phyloP scores from a whole-genome alignment of 768 basidiomycete genomes.

The Lactarius psammicola region DNA sequence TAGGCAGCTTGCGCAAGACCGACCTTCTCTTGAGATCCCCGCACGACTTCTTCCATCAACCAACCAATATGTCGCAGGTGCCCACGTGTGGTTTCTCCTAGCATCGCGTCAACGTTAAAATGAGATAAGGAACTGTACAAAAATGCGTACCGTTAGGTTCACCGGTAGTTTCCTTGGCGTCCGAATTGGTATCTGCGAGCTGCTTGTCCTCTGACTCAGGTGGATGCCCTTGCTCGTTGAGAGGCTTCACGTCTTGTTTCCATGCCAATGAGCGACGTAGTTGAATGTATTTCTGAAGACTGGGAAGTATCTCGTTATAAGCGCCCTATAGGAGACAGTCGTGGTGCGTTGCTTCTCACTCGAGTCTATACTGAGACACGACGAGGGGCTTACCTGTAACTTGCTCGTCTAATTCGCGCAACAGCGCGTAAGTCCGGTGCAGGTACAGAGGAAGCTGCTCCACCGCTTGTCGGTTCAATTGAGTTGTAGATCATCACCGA shows the following conservation, averaged over 20 bases:
- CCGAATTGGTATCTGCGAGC: not conserved
- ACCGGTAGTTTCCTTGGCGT: not conserved
- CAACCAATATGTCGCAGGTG: conserved; percentile 23
- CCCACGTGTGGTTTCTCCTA: conserved; percentile 8
- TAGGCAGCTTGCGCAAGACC: conserved; percentile 29
- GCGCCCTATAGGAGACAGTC: conserved; percentile 9
- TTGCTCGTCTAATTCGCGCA: conserved; percentile 27
- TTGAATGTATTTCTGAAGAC: conserved; percentile 21
- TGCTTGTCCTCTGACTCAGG: conserved; percentile 2
- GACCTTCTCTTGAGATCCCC: conserved; percentile 29
- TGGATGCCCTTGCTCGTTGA: not conserved
- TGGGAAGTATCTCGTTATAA: conserved; percentile 22
- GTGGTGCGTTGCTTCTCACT: not conserved
- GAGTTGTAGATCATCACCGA: not conserved
- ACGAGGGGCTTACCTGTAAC: conserved; percentile 15
- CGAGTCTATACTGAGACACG: not conserved
- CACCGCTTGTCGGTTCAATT: conserved; percentile 14
- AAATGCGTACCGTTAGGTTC: not conserved
- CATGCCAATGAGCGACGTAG: conserved; percentile 17
- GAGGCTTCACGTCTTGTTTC: not conserved
- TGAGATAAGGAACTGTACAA: not conserved
- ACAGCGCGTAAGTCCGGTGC: conserved; percentile 26
- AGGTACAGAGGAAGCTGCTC: conserved; percentile 29
- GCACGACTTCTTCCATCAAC: conserved; percentile 26
- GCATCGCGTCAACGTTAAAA: not conserved